phyloP scores from a whole-genome alignment of 306 rosid species.

The Luffa aegyptiaca region DNA sequence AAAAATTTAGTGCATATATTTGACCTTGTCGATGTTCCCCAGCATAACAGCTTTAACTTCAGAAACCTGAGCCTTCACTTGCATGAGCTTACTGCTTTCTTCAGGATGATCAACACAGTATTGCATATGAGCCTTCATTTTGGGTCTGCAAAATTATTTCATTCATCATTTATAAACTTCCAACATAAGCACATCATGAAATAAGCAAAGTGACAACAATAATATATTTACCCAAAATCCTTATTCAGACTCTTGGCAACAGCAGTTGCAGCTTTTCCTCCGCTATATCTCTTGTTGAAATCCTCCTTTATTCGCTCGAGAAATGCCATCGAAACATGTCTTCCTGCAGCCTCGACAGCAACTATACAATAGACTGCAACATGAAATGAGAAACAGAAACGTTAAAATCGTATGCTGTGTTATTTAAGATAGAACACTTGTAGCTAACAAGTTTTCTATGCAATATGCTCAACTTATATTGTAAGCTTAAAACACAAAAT shows the following conservation, averaged over 20 bases:
- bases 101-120: slow-evolving; percentile 16
- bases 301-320: slow-evolving; percentile 12
- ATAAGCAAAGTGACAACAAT: neutral
- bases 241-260: slow-evolving; percentile 12
- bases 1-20: no score
- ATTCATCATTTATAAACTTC: neutral
- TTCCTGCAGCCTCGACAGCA: slow-evolving; percentile 9
- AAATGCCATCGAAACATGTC: slow-evolving; percentile 14
- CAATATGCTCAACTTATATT: no score
- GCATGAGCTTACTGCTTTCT: slow-evolving; percentile 5
- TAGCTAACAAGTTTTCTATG: neutral
- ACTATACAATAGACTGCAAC: slow-evolving; percentile 10
- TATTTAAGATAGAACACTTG: neutral
- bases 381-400: neutral
- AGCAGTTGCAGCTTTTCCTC: slow-evolving; percentile 16
- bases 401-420: neutral
- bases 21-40: slow-evolving; percentile 13
- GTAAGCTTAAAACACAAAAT: no score
- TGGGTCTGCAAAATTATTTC: slow-evolving; percentile 6
- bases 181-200: neutral
- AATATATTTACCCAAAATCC: slow-evolving; percentile 9
- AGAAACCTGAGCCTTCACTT: slow-evolving; percentile 13
- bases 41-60: slow-evolving; percentile 15
- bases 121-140: slow-evolving; percentile 16
- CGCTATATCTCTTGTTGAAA: slow-evolving; percentile 12